Percentiles rank a stretch among this genome's conserved stretches.
phyloP scores from a whole-genome alignment of 106 monocot species.

The Cymbidium sinense region DNA sequence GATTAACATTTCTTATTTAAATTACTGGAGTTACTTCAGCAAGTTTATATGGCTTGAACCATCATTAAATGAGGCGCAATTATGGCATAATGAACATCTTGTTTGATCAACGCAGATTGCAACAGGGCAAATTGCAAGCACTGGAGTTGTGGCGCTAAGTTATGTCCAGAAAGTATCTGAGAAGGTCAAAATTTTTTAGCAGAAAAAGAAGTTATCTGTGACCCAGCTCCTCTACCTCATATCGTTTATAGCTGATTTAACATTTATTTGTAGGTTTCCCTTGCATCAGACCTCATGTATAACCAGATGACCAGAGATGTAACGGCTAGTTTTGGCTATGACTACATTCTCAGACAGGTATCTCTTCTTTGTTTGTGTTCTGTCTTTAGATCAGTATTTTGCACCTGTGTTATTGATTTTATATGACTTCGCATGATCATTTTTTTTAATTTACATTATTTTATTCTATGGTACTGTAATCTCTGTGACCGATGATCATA shows the following conservation, averaged over 20 bases:
- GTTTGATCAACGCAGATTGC: conserved; percentile 49
- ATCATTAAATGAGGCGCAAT: neutral
- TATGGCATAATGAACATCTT: neutral
- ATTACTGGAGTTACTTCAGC: neutral
- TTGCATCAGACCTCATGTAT: conserved; percentile 98
- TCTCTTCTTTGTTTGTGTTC: neutral
- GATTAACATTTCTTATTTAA: too few relatives aligned
- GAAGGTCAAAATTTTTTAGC: conserved; percentile 41
- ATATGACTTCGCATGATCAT: too few relatives aligned
- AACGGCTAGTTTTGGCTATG: conserved; percentile 94
- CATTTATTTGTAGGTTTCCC: conserved; percentile 68
- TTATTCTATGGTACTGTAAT: too few relatives aligned
- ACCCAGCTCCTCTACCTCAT: neutral
- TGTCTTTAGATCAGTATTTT: neutral
- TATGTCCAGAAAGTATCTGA: conserved; percentile 99
- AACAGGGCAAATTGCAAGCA: conserved; percentile 88
- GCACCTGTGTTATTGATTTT: too few relatives aligned
- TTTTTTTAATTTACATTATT: too few relatives aligned
- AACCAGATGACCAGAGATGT: conserved; percentile 93
- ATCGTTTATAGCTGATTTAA: neutral
- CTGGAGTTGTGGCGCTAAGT: conserved; percentile 87
- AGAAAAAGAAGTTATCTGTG: neutral
- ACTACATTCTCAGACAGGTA: conserved; percentile 97
- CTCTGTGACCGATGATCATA: too few relatives aligned
- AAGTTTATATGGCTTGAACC: neutral